phyloP scores from a whole-genome alignment of 2,329 filamentous ascomycete species.

The Apiospora rasikravindrae region DNA sequence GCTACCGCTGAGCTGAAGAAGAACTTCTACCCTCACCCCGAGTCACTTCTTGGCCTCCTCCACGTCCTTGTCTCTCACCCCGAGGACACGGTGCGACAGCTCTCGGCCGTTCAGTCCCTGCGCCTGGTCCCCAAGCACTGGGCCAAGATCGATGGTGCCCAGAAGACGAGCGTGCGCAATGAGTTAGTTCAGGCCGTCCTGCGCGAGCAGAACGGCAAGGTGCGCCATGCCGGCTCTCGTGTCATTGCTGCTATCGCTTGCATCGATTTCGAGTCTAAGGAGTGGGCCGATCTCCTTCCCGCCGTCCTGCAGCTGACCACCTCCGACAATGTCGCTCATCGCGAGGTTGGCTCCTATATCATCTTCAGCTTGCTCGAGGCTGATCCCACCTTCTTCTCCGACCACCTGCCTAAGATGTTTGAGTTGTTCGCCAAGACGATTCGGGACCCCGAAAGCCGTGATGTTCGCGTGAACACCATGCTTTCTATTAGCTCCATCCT shows the following conservation, averaged over 20 bases:
- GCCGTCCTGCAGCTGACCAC: conserved; percentile 80
- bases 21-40: conserved; percentile 86
- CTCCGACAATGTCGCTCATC: conserved; percentile 75
- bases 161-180: conserved; percentile 81
- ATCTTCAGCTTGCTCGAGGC: conserved; percentile 91
- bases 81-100: conserved; percentile 76
- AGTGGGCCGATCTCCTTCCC: conserved; percentile 82
- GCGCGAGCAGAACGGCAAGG: conserved; percentile 75
- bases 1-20: conserved; percentile 91
- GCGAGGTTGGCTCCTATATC: conserved; percentile 91
- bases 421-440: conserved; percentile 86
- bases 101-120: conserved; percentile 88
- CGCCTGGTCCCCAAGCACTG: conserved; percentile 87
- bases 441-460: conserved; percentile 85
- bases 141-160: conserved; percentile 71
- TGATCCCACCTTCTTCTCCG: conserved; percentile 81
- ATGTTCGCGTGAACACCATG: conserved; percentile 94
- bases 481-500: conserved; percentile 87
- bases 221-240: conserved; percentile 85
- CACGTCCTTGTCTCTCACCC: conserved; percentile 85
- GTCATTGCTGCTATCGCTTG: conserved; percentile 87
- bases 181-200: conserved; percentile 85
- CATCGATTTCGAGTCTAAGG: conserved; percentile 83
- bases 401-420: conserved; percentile 81
- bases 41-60: conserved; percentile 83